Evolutionary conservation across 192 early-diverging fungal species (phyloP).

Genomic region (Linderina pennispora): DNA sequence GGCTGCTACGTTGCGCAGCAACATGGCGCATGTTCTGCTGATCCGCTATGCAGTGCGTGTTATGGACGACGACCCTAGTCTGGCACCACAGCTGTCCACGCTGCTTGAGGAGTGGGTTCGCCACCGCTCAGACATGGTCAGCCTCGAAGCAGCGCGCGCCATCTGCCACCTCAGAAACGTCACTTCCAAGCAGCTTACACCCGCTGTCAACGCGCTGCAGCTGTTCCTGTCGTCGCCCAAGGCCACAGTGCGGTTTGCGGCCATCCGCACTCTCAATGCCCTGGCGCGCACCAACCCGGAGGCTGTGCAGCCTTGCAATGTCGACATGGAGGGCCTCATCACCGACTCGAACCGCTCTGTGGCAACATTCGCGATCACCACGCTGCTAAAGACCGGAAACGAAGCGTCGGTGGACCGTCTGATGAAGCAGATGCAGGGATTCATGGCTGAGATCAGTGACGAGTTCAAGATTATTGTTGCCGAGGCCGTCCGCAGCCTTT

Average conservation of each 20-base stretch:
- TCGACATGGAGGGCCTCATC: slow-evolving; percentile 98
- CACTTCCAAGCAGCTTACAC: slow-evolving; percentile 78
- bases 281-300: slow-evolving; percentile 85
- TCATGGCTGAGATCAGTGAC: slow-evolving; percentile 97
- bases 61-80: slow-evolving; percentile 71
- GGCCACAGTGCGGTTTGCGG: slow-evolving; percentile 90
- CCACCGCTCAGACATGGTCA: slow-evolving; percentile 98
- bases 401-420: slow-evolving; percentile 95
- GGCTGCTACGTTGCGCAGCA: slow-evolving; percentile 61
- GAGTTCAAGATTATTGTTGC: slow-evolving; percentile 99
- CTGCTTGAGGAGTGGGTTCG: slow-evolving; percentile 84
- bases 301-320: slow-evolving; percentile 90
- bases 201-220: slow-evolving; percentile 90
- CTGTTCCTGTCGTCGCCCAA: slow-evolving; percentile 92
- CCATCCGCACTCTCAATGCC: slow-evolving; percentile 94
- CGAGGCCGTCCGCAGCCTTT: slow-evolving; percentile 94
- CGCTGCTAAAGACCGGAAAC: slow-evolving; percentile 96
- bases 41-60: slow-evolving; percentile 88
- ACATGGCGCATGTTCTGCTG: slow-evolving; percentile 86
- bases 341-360: slow-evolving; percentile 95
- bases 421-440: slow-evolving; percentile 98
- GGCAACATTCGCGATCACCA: slow-evolving; percentile 98
- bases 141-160: slow-evolving; percentile 93
- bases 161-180: slow-evolving; percentile 88
- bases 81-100: slow-evolving; percentile 59